Evolutionary conservation across 495 filamentous ascomycete species (phyloP).

Genomic region (Sordaria brevicollis): DNA sequence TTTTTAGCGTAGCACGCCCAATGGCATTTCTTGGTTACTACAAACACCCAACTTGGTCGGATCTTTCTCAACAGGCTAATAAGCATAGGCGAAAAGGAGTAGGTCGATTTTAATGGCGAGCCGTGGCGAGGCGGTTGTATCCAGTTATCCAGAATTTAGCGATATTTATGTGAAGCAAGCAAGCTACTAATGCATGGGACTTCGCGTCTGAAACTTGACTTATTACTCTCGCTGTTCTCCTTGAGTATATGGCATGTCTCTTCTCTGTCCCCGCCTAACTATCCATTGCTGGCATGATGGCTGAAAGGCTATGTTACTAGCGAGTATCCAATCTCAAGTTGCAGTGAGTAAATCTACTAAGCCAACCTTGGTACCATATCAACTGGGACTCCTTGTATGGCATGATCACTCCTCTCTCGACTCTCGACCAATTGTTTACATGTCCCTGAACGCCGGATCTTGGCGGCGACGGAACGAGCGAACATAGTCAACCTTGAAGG

Average conservation of each 20-base stretch:
- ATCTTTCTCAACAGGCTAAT: neutral
- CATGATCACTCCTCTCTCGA: too few species aligned
- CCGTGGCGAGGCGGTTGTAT: neutral
- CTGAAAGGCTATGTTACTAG: too few species aligned
- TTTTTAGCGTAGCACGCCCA: neutral
- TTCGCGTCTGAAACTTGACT: too few species aligned
- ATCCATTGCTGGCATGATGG: too few species aligned
- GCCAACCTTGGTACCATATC: too few species aligned
- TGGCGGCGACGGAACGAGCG: neutral
- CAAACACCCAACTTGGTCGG: neutral
- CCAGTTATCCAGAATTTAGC: neutral
- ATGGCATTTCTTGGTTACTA: neutral
- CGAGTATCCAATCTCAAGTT: too few species aligned
- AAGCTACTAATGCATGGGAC: too few species aligned
- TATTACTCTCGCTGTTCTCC: too few species aligned
- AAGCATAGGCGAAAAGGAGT: neutral
- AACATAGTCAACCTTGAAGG: neutral
- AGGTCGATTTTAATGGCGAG: neutral
- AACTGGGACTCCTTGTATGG: too few species aligned
- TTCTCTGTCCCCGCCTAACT: too few species aligned
- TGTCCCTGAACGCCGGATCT: neutral
- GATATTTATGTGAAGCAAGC: neutral
- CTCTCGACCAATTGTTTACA: neutral
- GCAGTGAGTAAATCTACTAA: too few species aligned
- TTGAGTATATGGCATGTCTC: too few species aligned